Conservation (phyloP, 2,329 filamentous ascomycete genomes). For the Trichothecium sympodiale region DNA sequence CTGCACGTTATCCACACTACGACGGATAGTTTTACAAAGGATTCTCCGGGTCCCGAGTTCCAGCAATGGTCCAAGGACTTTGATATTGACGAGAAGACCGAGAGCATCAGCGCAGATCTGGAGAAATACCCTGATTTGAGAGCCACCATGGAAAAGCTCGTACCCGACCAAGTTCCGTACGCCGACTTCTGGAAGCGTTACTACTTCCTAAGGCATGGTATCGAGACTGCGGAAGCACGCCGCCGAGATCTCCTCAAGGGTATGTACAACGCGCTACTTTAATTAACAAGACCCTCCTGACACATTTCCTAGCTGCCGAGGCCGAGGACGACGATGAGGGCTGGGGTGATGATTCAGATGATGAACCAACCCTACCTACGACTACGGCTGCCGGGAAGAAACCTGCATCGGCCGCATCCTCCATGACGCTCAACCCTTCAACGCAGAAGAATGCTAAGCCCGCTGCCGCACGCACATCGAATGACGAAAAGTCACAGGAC, state of each 20-base stretch:
- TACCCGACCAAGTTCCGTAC: conserved; percentile 89
- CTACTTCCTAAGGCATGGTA: conserved; percentile 85
- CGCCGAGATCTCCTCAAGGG: conserved; percentile 85
- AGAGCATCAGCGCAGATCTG: conserved; percentile 69
- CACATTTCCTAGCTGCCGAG: conserved; percentile 42
- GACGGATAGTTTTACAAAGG: conserved; percentile 68
- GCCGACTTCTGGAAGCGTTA: conserved; percentile 87
- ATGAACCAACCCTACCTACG: conserved; percentile 10
- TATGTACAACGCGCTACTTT: conserved; percentile 27
- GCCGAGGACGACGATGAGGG: conserved; percentile 56
- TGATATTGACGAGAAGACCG: conserved; percentile 73
- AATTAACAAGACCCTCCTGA: conserved; percentile 1
- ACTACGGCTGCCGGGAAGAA: conserved; percentile 18
- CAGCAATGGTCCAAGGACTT: conserved; percentile 63
- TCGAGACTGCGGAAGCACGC: conserved; percentile 85
- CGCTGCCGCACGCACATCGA: conserved; percentile 57
- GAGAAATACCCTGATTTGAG: conserved; percentile 80
- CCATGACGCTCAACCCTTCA: conserved; percentile 42
- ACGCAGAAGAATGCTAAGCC: conserved; percentile 44
- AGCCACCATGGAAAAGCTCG: conserved; percentile 84
- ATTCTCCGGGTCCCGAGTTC: conserved; percentile 68
- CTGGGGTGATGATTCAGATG: conserved; percentile 63
- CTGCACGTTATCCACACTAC: conserved; percentile 89
- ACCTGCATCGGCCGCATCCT: conserved; percentile 42
- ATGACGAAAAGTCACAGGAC: conserved; percentile 84